phyloP scores from a whole-genome alignment of 345 rosid genomes.

The Acer saccharum region DNA sequence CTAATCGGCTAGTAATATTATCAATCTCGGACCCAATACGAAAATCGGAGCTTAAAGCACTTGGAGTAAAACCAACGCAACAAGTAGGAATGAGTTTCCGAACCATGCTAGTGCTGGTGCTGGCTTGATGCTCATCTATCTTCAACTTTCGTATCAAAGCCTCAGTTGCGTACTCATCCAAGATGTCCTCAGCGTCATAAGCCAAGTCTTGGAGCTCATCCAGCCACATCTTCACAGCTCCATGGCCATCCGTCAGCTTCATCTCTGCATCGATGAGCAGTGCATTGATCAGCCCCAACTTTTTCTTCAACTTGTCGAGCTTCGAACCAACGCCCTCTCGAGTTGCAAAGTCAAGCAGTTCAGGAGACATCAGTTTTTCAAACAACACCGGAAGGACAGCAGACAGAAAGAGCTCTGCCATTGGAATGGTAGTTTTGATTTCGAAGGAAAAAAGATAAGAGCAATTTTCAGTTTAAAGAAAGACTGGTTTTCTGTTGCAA shows the following conservation, averaged over 20 bases:
- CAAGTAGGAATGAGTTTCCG: not conserved
- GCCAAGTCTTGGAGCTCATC: not conserved
- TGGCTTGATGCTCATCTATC: not conserved
- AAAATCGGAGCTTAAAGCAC: not conserved
- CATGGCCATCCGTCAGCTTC: not conserved
- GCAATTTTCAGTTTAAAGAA: too few species aligned
- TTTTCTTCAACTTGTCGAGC: not conserved
- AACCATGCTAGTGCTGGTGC: not conserved
- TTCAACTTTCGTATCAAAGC: not conserved
- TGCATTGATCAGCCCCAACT: not conserved
- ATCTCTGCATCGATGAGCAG: conserved; percentile 3
- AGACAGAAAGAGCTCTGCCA: too few species aligned
- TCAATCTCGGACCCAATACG: not conserved
- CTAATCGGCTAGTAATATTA: not conserved
- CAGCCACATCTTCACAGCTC: not conserved
- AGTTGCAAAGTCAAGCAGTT: too few species aligned
- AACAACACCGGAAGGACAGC: too few species aligned
- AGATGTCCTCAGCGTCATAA: not conserved
- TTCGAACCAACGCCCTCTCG: not conserved
- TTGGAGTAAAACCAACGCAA: not conserved
- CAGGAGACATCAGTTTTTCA: too few species aligned
- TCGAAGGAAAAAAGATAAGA: too few species aligned
- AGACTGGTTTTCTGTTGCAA: too few species aligned
- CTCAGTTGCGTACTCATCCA: not conserved
- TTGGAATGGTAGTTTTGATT: too few species aligned